phyloP scores from a whole-genome alignment of 1,284 basidiomycete species.

The Hemileia vastatrix region DNA sequence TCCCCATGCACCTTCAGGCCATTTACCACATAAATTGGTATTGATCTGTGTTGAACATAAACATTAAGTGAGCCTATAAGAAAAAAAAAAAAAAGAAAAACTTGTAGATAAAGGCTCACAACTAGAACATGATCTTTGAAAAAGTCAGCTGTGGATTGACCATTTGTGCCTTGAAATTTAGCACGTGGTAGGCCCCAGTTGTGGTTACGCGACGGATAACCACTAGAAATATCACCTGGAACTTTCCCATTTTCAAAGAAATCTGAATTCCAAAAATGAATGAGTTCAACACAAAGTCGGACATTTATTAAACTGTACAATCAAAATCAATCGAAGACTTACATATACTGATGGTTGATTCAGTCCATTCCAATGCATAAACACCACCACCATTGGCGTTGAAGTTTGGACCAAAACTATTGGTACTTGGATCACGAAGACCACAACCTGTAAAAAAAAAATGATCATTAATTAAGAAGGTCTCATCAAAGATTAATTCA shows the following conservation, averaged over 20 bases:
- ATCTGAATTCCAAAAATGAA: not conserved
- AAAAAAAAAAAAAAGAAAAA: not conserved
- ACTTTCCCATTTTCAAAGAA: not conserved
- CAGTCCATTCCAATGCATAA: slow-evolving; percentile 31
- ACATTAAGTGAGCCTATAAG: too few species aligned
- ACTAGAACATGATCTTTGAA: slow-evolving; percentile 9
- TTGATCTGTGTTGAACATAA: too few species aligned
- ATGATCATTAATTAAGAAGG: too few species aligned
- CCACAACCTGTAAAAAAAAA: slow-evolving; percentile 4
- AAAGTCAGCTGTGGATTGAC: not conserved
- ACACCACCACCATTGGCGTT: slow-evolving; percentile 29
- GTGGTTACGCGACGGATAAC: not conserved
- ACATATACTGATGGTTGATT: slow-evolving; percentile 22
- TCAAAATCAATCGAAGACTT: too few species aligned
- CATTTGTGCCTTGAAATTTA: not conserved
- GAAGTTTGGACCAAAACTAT: slow-evolving; percentile 27
- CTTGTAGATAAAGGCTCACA: not conserved
- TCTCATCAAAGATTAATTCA: too few species aligned
- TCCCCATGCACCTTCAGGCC: not conserved
- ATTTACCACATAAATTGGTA: slow-evolving; percentile 2
- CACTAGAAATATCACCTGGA: not conserved
- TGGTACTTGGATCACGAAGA: slow-evolving; percentile 22
- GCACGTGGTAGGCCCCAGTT: slow-evolving; percentile 4
- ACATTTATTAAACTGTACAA: too few species aligned
- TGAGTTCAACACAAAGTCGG: not conserved